Conservation (phyloP, 1,139 yeast genomes). For the Arxiozyma heterogenica region DNA sequence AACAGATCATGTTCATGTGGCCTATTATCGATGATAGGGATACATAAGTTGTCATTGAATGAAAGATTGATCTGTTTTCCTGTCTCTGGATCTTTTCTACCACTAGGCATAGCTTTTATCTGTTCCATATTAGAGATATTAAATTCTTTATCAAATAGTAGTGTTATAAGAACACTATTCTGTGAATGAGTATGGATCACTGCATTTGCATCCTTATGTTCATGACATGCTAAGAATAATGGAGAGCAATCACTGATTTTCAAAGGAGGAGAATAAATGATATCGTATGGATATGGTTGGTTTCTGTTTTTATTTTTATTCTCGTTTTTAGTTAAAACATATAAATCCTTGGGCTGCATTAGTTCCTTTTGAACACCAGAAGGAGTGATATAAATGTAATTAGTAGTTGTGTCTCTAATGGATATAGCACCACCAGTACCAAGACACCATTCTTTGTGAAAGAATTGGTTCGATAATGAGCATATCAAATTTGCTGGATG, state of each 20-base stretch:
- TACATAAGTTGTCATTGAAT: slow-evolving; percentile 63
- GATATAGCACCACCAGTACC: slow-evolving; percentile 97
- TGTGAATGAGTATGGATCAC: slow-evolving; percentile 94
- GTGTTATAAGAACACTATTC: slow-evolving; percentile 71
- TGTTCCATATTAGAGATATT: slow-evolving; percentile 77
- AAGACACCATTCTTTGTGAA: slow-evolving; percentile 81
- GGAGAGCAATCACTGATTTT: slow-evolving; percentile 95
- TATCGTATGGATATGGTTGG: slow-evolving; percentile 32
- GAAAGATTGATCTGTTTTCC: slow-evolving; percentile 38
- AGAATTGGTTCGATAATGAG: slow-evolving; percentile 68
- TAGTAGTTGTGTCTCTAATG: slow-evolving; percentile 47
- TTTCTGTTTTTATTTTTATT: slow-evolving; percentile 31
- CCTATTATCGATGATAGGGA: slow-evolving; percentile 86
- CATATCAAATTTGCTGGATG: slow-evolving; percentile 87
- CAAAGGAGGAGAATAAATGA: slow-evolving; percentile 57
- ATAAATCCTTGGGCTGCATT: slow-evolving; percentile 73
- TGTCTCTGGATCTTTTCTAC: slow-evolving; percentile 38
- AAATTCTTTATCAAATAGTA: slow-evolving; percentile 63
- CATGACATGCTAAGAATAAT: slow-evolving; percentile 68
- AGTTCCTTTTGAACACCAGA: slow-evolving; percentile 93
- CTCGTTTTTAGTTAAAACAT: slow-evolving; percentile 40
- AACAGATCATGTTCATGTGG: slow-evolving; percentile 82
- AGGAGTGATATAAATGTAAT: slow-evolving; percentile 71
- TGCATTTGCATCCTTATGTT: slow-evolving; percentile 71
- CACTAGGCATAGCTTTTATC: slow-evolving; percentile 80